Evolutionary conservation across 2,329 filamentous ascomycete genomes (phyloP), one percentile per base, ranked within the genome.

Genomic region (Xylaria digitata): DNA sequence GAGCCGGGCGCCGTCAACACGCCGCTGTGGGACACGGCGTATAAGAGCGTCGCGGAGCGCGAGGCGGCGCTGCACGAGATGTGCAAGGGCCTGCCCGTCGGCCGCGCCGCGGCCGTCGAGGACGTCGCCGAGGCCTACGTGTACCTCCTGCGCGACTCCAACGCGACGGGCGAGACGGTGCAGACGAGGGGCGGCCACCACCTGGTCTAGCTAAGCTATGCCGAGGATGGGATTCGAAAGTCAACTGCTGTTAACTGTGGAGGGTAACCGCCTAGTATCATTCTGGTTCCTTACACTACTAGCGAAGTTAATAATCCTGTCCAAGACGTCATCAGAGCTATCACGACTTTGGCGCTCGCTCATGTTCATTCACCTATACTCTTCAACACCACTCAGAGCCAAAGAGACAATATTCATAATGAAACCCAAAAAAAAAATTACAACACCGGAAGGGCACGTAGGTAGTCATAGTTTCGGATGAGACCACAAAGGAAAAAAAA

Each of bases 111-210:
- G 2, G 6, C 11, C 8, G 70, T 72, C 2, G 72, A 72, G 49
- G 75, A 76, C 40, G 72, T 76, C 0, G 75, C 72, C 15, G 75
- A 77, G 71, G 74, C 75, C 6, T 75, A 77, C 46, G 43, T 76
- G 26, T 76, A 76, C 37, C 59, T 75, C 15, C 73, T 76, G 70
- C 73, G 73, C 64, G 75, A 76, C 32, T 40, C 65, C 9, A 76
- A 76, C 52, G 70, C 72, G 46, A 76, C 74, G 17, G 75, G 75
- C 6, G 75, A 77, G 71, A 57, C 72, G 1, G 71, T 76, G 40
- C 72, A 72, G 69, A 76, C 75, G 8, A 65, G 75, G 50, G 67
- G 74, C 26, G 74, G 75, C 1, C 56, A 54, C 5, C 71, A 76
- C 52, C 52, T 65, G 23, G 15, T 65, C 45, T 65, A 53, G 8